phyloP scores from a whole-genome alignment of 257 asterid species.

The Rubia yunnanensis region DNA sequence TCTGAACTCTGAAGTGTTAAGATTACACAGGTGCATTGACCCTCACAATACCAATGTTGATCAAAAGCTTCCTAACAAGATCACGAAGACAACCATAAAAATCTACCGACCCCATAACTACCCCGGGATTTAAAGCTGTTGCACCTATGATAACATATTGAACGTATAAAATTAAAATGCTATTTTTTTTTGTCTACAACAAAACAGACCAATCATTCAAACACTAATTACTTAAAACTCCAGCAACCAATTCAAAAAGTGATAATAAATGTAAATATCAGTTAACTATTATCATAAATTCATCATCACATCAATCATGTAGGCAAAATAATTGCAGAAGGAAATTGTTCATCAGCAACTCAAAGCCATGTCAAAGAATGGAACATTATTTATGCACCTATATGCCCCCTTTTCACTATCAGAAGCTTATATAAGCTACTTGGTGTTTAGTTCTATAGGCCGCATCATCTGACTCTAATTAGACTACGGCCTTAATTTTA shows the following conservation, averaged over 20 bases:
- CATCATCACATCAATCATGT: neutral
- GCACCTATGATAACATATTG: neutral
- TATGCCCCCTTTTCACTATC: neutral
- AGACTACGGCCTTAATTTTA: neutral
- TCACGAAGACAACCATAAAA: neutral
- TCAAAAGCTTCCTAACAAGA: neutral
- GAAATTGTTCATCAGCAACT: neutral
- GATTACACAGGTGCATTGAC: neutral
- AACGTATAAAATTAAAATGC: neutral
- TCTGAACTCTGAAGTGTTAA: neutral
- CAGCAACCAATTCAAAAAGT: neutral
- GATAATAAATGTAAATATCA: neutral
- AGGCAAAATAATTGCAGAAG: neutral
- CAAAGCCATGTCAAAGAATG: neutral
- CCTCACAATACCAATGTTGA: neutral
- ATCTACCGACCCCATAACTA: neutral
- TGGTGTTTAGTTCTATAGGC: neutral
- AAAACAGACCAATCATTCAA: neutral
- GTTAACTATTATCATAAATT: neutral
- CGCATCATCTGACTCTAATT: neutral
- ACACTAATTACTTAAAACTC: neutral
- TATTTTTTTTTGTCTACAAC: neutral
- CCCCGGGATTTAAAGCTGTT: neutral
- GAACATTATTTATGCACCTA: neutral
- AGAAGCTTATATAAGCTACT: conserved; percentile 2